Evolutionary conservation across 2,329 filamentous ascomycete genomes (phyloP).

Genomic region (Trichoderma endophyticum): DNA sequence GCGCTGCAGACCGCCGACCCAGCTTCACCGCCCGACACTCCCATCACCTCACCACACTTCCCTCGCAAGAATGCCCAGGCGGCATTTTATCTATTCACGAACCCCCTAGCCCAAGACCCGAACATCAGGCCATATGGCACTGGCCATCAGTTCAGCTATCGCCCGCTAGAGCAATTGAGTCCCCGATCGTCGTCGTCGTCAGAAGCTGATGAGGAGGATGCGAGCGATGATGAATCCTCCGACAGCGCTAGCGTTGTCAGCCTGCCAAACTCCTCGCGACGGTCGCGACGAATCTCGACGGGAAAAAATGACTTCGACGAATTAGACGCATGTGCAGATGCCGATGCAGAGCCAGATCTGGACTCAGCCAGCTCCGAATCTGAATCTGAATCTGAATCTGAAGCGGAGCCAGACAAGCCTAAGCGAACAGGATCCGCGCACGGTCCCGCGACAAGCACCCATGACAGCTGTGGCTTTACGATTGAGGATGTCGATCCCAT

Average conservation of each 20-base stretch:
- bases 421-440: conserved; percentile 11
- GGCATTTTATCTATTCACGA: conserved; percentile 32
- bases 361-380: conserved; percentile 9
- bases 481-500: conserved; percentile 48
- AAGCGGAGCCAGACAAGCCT: conserved; percentile 21
- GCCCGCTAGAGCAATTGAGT: conserved; percentile 37
- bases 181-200: conserved; percentile 35
- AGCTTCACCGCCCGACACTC: conserved; percentile 48
- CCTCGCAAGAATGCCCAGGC: conserved; percentile 35
- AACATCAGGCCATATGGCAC: conserved; percentile 43
- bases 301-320: conserved; percentile 16
- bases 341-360: conserved; percentile 25
- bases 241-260: conserved; percentile 30
- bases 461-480: conserved; percentile 32
- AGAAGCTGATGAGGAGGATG: conserved; percentile 25
- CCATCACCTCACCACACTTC: conserved; percentile 38
- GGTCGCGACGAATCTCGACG: conserved; percentile 20
- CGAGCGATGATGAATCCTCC: conserved; percentile 29
- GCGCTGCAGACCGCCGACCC: conserved; percentile 34
- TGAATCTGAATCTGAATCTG: conserved; percentile 15
- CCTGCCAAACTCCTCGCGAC: conserved; percentile 25
- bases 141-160: conserved; percentile 44
- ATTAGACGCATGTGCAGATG: conserved; percentile 21
- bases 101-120: conserved; percentile 34
- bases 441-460: conserved; percentile 17